These are phyloP conservation scores for Tarenaya hassleriana DNA, from an alignment of 345 rosid species.

Conservation along the genomic window DNA sequence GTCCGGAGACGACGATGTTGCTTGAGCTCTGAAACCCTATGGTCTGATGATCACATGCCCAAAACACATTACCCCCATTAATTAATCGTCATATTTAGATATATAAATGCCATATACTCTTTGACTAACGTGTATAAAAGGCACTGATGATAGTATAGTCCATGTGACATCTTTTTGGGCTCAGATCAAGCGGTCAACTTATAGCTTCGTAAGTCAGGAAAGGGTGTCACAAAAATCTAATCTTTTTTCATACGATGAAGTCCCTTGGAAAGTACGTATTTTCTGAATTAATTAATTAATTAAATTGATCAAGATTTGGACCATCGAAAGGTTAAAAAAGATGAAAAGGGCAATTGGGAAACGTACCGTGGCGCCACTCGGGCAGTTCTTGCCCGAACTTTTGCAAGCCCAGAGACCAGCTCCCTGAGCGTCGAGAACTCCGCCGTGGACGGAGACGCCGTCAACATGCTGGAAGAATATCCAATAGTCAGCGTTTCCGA, in stretches of 20 bases:
- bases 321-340: background rate
- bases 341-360: background rate
- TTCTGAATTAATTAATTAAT: too few relatives aligned
- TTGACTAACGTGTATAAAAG: too few relatives aligned
- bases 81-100: too few relatives aligned
- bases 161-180: background rate
- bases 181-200: background rate
- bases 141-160: background rate
- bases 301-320: too few relatives aligned
- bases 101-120: too few relatives aligned
- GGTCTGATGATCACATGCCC: slow-evolving; percentile 30
- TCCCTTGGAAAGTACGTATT: too few relatives aligned
- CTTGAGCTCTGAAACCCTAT: slow-evolving; percentile 41
- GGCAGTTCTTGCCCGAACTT: slow-evolving; percentile 46
- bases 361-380: slow-evolving; percentile 59
- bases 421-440: slow-evolving; percentile 60
- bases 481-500: slow-evolving; percentile 45
- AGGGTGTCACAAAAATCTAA: too few relatives aligned
- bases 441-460: slow-evolving; percentile 50
- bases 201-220: background rate
- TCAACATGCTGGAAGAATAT: slow-evolving; percentile 35
- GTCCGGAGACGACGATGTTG: slow-evolving; percentile 41
- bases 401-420: slow-evolving; percentile 63
- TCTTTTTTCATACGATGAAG: too few relatives aligned
- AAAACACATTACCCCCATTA: too few relatives aligned